Conservation (phyloP, 2,329 filamentous ascomycete species). For the Epichloe aotearoae region DNA sequence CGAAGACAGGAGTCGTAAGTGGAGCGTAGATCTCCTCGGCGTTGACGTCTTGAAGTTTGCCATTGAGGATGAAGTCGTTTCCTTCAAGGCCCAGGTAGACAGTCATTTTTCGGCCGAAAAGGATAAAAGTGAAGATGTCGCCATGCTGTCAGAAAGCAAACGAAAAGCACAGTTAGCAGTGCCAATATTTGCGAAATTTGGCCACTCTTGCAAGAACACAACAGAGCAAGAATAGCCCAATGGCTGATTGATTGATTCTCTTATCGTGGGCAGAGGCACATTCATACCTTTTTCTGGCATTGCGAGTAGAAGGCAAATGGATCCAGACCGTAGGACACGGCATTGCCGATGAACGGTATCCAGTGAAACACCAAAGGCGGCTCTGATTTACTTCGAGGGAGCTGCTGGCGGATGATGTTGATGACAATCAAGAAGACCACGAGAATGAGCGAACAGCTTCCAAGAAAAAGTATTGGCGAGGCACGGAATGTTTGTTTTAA, state of each 20-base stretch:
- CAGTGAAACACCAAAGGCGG: constrained; percentile 71
- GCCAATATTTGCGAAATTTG: neutral
- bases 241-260: neutral
- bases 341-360: constrained; percentile 78
- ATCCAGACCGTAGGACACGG: constrained; percentile 88
- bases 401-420: no score
- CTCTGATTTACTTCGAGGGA: constrained; percentile 25
- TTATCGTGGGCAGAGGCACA: constrained; percentile 8
- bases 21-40: constrained; percentile 84
- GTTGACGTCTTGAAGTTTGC: constrained; percentile 78
- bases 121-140: constrained; percentile 82
- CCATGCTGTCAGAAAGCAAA: constrained; percentile 47
- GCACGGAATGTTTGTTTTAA: no score
- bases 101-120: constrained; percentile 80
- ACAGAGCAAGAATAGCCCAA: neutral
- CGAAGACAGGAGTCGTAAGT: constrained; percentile 61
- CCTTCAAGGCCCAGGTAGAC: constrained; percentile 70
- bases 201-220: neutral
- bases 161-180: neutral
- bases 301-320: constrained; percentile 76
- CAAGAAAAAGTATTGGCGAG: no score
- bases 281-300: constrained; percentile 57
- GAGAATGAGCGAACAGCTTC: no score
- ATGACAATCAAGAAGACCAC: no score
- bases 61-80: constrained; percentile 86